phyloP scores from a whole-genome alignment of 2,329 filamentous ascomycete genomes.

The Endoconidiophora polonica region DNA sequence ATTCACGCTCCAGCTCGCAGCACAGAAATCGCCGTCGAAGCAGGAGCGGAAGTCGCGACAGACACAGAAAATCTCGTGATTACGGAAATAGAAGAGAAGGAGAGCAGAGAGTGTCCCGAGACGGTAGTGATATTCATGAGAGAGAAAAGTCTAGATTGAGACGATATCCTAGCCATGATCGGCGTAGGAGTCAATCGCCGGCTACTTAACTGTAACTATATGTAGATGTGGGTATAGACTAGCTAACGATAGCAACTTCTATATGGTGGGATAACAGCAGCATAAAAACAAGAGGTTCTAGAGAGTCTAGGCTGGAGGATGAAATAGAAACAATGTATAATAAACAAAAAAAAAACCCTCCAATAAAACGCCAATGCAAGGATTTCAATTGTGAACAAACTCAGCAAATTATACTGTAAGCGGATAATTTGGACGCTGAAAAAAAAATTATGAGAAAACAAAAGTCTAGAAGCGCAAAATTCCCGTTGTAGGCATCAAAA shows the following conservation, averaged over 20 bases:
- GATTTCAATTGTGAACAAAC: no score
- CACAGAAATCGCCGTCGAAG: no score
- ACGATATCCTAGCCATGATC: not conserved
- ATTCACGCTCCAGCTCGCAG: no score
- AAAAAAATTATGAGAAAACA: not conserved
- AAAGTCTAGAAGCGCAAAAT: constrained; percentile 2
- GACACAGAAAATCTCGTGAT: not conserved
- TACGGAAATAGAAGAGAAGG: not conserved
- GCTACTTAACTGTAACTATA: not conserved
- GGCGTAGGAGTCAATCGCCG: constrained; percentile 2
- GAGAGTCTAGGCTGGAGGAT: not conserved
- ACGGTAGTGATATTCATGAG: constrained; percentile 1
- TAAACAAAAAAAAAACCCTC: constrained; percentile 1
- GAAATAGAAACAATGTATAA: not conserved
- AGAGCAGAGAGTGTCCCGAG: not conserved
- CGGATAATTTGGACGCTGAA: not conserved
- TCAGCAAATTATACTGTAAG: not conserved
- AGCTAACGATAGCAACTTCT: no score
- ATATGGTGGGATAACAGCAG: no score
- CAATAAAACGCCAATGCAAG: not conserved
- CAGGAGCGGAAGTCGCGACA: not conserved
- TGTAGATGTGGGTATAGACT: no score
- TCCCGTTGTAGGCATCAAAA: not conserved
- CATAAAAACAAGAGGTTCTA: no score
- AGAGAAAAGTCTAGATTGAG: constrained; percentile 1